A percentile compares a stretch with the other conserved stretches of the same genome.
These are phyloP conservation scores for Fusarium nygamai DNA, from an alignment of 2,329 filamentous ascomycete genomes.

Conservation along the genomic window DNA sequence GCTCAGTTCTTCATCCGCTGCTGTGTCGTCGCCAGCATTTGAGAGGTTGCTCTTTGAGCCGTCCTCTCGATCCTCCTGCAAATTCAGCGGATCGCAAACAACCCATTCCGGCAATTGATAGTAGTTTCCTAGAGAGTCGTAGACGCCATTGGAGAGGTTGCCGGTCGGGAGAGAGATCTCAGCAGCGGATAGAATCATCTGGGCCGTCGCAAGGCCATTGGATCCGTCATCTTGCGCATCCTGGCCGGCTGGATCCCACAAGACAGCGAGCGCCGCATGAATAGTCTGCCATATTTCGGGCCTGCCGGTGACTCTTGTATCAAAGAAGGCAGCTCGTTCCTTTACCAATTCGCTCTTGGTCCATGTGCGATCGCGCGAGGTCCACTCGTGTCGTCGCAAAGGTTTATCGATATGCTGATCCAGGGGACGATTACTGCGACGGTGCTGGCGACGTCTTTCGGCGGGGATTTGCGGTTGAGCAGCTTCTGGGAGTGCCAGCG, in stretches of 20 bases:
- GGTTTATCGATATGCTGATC: conserved; percentile 77
- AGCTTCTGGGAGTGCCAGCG: conserved; percentile 47
- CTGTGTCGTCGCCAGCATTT: conserved; percentile 49
- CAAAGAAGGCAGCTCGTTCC: conserved; percentile 87
- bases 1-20: conserved; percentile 54
- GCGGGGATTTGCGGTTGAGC: conserved; percentile 36
- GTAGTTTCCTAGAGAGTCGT: conserved; percentile 75
- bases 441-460: conserved; percentile 48
- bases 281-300: conserved; percentile 84
- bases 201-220: conserved; percentile 71
- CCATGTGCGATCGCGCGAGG: conserved; percentile 71
- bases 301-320: conserved; percentile 83
- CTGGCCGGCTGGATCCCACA: conserved; percentile 67
- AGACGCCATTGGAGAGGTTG: conserved; percentile 75
- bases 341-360: conserved; percentile 73
- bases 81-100: conserved; percentile 71
- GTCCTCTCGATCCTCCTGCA: conserved; percentile 51
- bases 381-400: conserved; percentile 73
- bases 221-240: conserved; percentile 50
- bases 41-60: conserved; percentile 50
- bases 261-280: conserved; percentile 70
- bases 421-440: conserved; percentile 53
- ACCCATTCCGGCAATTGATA: conserved; percentile 76
- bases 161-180: conserved; percentile 80
- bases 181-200: conserved; percentile 81